Base-by-base conservation (phyloP, 2,329 filamentous ascomycete species). In the Beauveria scarabaeidicola region DNA sequence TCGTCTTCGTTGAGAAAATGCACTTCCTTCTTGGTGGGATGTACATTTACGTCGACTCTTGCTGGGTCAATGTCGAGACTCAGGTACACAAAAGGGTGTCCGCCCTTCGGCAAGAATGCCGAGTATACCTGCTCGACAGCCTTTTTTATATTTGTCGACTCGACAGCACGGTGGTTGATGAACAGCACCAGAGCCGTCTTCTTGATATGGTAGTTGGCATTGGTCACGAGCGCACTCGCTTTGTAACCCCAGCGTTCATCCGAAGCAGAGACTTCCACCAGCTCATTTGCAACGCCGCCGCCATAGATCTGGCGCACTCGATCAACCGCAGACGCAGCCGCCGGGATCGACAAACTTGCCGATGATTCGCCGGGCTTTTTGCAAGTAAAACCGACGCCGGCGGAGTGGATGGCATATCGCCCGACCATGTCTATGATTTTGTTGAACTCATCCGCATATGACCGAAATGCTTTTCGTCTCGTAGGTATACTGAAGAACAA, bases 1-100 rank as follows among this genome's bases (percentile, higher is more conserved):
- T 99, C 94, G 64, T 99, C 94, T 70, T 99, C 94, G 63, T 97
- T 96, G 23, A 99, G 79, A 67, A 99, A 97, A 68, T 97, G 94
- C 21, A 99, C 94, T 70, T 99, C 93, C 54, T 91, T 82, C 72
- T 99, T 99, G 0, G 94, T 99, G 0, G 94, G 94, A 72, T 99
- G 94, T 0, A 99, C 89, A 66, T 99, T 99, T 69, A 99, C 95
- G 71, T 99, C 94, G 4, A 99, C 91, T 57, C 93, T 82, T 27
- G 88, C 85, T 1, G 94, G 93, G 66, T 97, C 92, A 60, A 99
- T 96, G 61, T 96, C 89, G 2, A 99, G 80, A 69, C 88, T 94
- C 27, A 99, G 79, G 69, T 99, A 99, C 60, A 93, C 79, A 70
- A 97, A 99, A 0, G 94, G 94, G 69, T 96, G 94, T 1, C 91